These are phyloP conservation scores for Plantago major DNA, from an alignment of 257 asterid species.

Conservation along the genomic window DNA sequence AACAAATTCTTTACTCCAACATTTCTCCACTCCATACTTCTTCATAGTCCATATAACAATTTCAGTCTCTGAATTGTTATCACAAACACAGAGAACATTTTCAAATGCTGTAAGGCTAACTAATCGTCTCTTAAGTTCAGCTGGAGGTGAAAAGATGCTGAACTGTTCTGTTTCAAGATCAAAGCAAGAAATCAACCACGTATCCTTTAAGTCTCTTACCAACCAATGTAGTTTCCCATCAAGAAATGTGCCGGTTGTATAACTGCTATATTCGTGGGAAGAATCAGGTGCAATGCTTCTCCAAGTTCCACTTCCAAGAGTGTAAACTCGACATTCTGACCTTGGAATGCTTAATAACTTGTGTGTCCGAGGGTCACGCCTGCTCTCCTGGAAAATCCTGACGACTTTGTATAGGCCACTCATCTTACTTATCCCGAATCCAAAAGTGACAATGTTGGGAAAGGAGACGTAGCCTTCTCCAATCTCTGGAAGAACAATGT, in stretches of 20 bases:
- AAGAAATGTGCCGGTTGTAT: conserved; percentile 13
- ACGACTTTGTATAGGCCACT: conserved; percentile 19
- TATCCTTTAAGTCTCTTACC: conserved; percentile 8
- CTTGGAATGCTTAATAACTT: no score
- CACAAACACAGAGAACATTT: conserved; percentile 26
- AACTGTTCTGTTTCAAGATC: conserved; percentile 33
- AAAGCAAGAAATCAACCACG: conserved; percentile 17
- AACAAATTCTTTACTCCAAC: conserved; percentile 32
- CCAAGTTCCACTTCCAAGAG: conserved; percentile 45
- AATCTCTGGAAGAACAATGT: no score
- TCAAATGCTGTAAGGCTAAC: conserved; percentile 14
- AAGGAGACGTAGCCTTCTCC: no score
- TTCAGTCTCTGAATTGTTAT: conserved; percentile 26
- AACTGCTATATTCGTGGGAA: no score
- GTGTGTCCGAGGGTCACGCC: no score
- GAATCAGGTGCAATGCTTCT: no score
- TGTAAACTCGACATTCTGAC: conserved; percentile 29
- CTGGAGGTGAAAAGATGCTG: conserved; percentile 15
- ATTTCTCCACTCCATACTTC: conserved; percentile 32
- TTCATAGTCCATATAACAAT: conserved; percentile 42
- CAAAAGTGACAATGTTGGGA: conserved; percentile 20
- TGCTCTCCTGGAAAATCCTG: conserved; percentile 15
- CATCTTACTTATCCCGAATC: conserved; percentile 35
- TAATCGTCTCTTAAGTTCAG: neutral
- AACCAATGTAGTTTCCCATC: conserved; percentile 45